These are phyloP conservation scores for Xerocomus brunneocitrinus DNA, from an alignment of 768 basidiomycete genomes.

Conservation along the genomic window DNA sequence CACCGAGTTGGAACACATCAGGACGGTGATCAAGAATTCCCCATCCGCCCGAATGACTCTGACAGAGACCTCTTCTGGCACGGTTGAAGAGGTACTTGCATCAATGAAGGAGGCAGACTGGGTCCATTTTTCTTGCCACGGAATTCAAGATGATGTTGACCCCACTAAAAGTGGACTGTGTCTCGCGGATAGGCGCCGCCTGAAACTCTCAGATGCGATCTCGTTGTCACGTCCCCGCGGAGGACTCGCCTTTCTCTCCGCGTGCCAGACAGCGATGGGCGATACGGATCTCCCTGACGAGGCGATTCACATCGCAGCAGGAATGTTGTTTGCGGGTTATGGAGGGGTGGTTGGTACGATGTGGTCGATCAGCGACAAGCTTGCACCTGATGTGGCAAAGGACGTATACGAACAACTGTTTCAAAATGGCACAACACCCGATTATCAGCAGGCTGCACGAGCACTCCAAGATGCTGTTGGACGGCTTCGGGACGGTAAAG, in stretches of 20 bases:
- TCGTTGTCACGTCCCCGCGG: constrained; percentile 10
- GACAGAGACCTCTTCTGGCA: not conserved
- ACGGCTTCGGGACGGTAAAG: too few species aligned
- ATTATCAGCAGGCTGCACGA: too few species aligned
- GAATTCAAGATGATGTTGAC: constrained; percentile 19
- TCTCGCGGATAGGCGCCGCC: constrained; percentile 7
- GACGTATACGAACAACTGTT: too few species aligned
- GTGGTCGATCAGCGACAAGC: constrained; percentile 38
- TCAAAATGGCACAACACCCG: too few species aligned
- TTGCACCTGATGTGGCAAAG: constrained; percentile 33
- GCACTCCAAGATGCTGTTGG: too few species aligned
- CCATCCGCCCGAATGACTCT: not conserved
- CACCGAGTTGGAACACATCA: constrained; percentile 23
- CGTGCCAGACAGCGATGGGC: constrained; percentile 42
- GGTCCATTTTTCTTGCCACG: constrained; percentile 32
- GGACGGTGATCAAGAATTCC: not conserved
- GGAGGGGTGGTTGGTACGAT: constrained; percentile 37
- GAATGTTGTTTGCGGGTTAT: constrained; percentile 33
- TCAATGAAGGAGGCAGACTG: constrained; percentile 3
- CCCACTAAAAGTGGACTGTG: constrained; percentile 19
- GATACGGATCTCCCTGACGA: constrained; percentile 33
- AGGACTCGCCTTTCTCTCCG: constrained; percentile 42
- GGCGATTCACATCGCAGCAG: constrained; percentile 40
- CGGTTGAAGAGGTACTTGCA: not conserved
- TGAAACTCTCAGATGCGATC: constrained; percentile 1